Evolutionary conservation across 495 filamentous ascomycete genomes (phyloP).

Genomic region (Lasiosphaeris hirsuta): DNA sequence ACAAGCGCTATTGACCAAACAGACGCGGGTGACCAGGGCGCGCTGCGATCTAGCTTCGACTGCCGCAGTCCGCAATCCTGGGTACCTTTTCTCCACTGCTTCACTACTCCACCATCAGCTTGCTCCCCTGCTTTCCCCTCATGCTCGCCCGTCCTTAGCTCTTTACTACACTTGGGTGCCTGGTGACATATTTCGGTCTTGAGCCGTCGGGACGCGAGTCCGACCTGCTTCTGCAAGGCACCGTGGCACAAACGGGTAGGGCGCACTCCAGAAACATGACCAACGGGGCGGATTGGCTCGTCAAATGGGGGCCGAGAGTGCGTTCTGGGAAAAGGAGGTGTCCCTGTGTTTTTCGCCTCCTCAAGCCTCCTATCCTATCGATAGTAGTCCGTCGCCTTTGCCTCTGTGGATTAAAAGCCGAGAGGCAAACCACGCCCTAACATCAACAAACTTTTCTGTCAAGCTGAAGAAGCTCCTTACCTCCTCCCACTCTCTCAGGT

Average conservation of each 20-base stretch:
- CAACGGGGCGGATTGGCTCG: slow-evolving; percentile 4
- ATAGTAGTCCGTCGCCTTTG: background rate
- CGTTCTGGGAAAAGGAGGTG: background rate
- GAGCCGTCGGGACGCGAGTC: slow-evolving; percentile 6
- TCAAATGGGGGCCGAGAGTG: background rate
- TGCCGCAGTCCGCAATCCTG: background rate
- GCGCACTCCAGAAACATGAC: slow-evolving; percentile 1
- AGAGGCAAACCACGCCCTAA: slow-evolving; percentile 5
- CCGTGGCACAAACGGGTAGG: slow-evolving; percentile 21
- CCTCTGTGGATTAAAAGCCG: background rate
- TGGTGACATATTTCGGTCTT: slow-evolving; percentile 15
- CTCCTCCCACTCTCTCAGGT: too few species aligned
- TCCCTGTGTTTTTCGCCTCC: slow-evolving; percentile 4
- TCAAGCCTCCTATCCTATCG: background rate
- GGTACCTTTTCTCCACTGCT: background rate
- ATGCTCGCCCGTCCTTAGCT: background rate
- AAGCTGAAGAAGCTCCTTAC: too few species aligned
- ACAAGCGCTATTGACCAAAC: slow-evolving; percentile 16
- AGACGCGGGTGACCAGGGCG: slow-evolving; percentile 16
- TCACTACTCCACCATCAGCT: slow-evolving; percentile 5
- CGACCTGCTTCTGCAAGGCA: slow-evolving; percentile 19
- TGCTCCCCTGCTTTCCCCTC: slow-evolving; percentile 7
- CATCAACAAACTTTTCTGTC: background rate
- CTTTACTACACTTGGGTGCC: background rate
- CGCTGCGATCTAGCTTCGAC: slow-evolving; percentile 11